Conservation (phyloP, 345 rosid species). For the Brassica rapa region DNA sequence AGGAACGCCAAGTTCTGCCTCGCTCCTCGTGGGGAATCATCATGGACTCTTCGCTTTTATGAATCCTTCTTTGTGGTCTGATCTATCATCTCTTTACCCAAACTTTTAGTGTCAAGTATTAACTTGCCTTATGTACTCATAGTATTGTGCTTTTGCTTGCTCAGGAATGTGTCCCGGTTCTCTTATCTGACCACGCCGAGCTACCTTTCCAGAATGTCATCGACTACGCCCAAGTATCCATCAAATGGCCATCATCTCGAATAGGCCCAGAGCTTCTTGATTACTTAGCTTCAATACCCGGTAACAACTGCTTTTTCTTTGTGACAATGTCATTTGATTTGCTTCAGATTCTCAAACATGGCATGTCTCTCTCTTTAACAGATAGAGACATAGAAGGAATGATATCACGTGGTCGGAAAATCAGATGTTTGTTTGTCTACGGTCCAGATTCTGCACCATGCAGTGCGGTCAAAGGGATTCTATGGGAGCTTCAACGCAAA, state of each 20-base stretch:
- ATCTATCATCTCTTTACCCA: conserved; percentile 23
- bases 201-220: conserved; percentile 91
- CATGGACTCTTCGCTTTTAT: conserved; percentile 97
- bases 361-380: conserved; percentile 32
- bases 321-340: background rate
- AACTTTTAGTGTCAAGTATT: background rate
- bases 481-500: conserved; percentile 97
- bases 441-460: conserved; percentile 65
- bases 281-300: conserved; percentile 81
- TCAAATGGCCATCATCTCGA: conserved; percentile 90
- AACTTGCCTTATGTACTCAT: background rate
- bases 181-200: conserved; percentile 84
- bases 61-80: conserved; percentile 93
- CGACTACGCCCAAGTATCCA: conserved; percentile 75
- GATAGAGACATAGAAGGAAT: conserved; percentile 65
- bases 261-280: conserved; percentile 77
- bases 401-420: conserved; percentile 67
- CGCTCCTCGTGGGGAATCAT: conserved; percentile 96
- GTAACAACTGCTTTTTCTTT: conserved; percentile 23
- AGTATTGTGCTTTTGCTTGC: conserved; percentile 8
- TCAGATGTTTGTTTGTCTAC: conserved; percentile 83
- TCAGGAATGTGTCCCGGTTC: conserved; percentile 96
- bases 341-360: conserved; percentile 6
- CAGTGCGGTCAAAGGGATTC: conserved; percentile 75
- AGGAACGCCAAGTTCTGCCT: conserved; percentile 93